Evolutionary conservation across 257 asterid genomes (phyloP).

Genomic region (Gentiana macrophylla): DNA sequence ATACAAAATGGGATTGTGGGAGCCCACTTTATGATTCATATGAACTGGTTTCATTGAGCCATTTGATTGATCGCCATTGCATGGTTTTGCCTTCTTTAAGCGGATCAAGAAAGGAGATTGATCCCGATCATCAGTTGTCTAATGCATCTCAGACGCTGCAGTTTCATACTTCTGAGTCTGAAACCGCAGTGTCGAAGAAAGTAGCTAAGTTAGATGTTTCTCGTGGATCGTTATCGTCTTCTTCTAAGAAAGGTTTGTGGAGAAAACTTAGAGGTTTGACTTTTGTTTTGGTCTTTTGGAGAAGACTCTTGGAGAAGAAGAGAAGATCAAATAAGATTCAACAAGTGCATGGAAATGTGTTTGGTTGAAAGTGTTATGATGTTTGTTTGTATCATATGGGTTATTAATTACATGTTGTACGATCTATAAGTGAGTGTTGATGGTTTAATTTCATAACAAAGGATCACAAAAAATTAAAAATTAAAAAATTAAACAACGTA

Average conservation of each 20-base stretch:
- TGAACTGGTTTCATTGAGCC: conserved; percentile 45
- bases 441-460: too few species aligned
- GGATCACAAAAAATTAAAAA: too few species aligned
- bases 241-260: not conserved
- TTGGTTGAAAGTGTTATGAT: too few species aligned
- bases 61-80: conserved; percentile 39
- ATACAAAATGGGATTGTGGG: conserved; percentile 59
- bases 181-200: conserved; percentile 3
- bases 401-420: too few species aligned
- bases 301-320: too few species aligned
- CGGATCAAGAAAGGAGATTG: conserved; percentile 13
- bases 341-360: too few species aligned
- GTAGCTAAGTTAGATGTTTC: conserved; percentile 8
- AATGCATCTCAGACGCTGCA: not conserved
- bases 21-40: conserved; percentile 66
- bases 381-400: too few species aligned
- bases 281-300: too few species aligned
- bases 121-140: not conserved
- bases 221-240: conserved; percentile 11
- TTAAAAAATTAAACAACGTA: too few species aligned
- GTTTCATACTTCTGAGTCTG: not conserved
- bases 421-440: too few species aligned
- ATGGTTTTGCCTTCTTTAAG: conserved; percentile 32
- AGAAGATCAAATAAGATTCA: too few species aligned
- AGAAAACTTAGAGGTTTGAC: too few species aligned